Base-by-base conservation (phyloP, 495 filamentous ascomycete genomes). In the Pyronema omphalodes region DNA sequence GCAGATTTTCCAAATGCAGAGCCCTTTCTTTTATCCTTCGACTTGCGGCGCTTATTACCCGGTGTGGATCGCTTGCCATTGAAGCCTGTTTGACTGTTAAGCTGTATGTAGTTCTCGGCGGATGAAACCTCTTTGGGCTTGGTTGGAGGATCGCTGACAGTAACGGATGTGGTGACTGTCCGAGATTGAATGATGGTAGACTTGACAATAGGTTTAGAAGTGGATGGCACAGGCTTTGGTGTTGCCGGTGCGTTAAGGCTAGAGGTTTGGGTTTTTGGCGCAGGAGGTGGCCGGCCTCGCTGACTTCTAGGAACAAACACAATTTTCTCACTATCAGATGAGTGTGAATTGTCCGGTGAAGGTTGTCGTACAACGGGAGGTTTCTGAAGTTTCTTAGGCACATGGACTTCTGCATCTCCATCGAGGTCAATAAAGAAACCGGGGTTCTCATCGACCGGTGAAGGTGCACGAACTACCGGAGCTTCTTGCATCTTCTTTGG, bases 271-370 rank as follows among this genome's bases (percentile, higher is more conserved):
- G 9, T 50, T 7, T 9, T 12, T 35, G 47, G 17, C 47, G 34
- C n/a, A 8, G 47, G 17, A 23, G 18, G 47, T 34, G 9, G 29
- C 11, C 12, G 23, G 19, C 29, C 29, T 35, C 47, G 47, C 3
- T 43, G 47, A n/a, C 45, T 55, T 15, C 56, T 56, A 0, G 63
- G 63, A 17, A 66, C 46, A 49, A 66, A 66, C 12, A 65, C 59
- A 39, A 66, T 65, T 14, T 53, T 51, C 35, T 66, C 63, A 17
- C 56, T 61, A 7, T 58, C 56, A 9, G 55, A 58, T 8, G 50
- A 56, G 14, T 15, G 36, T 39, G 55, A 56, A 7, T 49, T 49
- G 11, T 6, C 41, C 5, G 52, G 62, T 4, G 46, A 57, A 4
- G 54, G 55, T 18, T 51, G 53, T 33, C 58, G 58, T 15, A 14